Base-by-base conservation (phyloP, 805 yeast species). In the baker's yeast (Saccharomyces cerevisiae) region DNA sequence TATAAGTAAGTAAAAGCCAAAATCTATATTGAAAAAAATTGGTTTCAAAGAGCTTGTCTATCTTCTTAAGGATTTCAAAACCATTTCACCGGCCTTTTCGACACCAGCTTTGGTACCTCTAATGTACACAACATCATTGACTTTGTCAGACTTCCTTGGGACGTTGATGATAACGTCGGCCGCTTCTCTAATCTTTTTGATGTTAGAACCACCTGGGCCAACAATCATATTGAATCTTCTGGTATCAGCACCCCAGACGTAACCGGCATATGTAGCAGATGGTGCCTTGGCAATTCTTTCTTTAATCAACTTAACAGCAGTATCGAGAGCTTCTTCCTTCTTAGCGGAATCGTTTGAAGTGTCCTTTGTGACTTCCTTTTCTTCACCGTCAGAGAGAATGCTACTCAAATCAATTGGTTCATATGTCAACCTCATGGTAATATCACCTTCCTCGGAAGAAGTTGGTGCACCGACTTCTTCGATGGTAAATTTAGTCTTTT, bases 171-270 rank as follows among this genome's bases (percentile, higher is more conserved):
- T 76, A 41, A 85, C 76, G 21, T 79, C 81, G 22, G 86, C 74
- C 55, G 76, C 73, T 28, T 73, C 73, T 73, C 94, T 82, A 55
- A 88, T 77, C 59, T 73, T 72, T 62, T 78, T 81, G 65, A 89
- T 75, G 57, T 79, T 82, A 36, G 82, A 71, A 49, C 96, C 96
- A 60, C 81, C 84, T 14, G 89, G 82, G 8, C 96, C 96, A 58
- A 89, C 80, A 52, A 89, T 75, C 66, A 76, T 79, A 55, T 85
- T 79, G 69, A 86, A 85, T 48, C 67, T 66, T 28, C 70, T 65
- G 13, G 81, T 70, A 54, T 80, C 76, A 46, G 79, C 70, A 43
- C 81, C 71, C 78, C 85, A 85, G 56, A 86, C 71, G 79, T 81
- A 87, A 13, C 84, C 94, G 49, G 73, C 74, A 46, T 72, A 63